Percentiles rank a stretch among this genome's conserved stretches.
Evolutionary conservation across 2,329 filamentous ascomycete genomes (phyloP).

Genomic region (Alternaria angustiovoidea): DNA sequence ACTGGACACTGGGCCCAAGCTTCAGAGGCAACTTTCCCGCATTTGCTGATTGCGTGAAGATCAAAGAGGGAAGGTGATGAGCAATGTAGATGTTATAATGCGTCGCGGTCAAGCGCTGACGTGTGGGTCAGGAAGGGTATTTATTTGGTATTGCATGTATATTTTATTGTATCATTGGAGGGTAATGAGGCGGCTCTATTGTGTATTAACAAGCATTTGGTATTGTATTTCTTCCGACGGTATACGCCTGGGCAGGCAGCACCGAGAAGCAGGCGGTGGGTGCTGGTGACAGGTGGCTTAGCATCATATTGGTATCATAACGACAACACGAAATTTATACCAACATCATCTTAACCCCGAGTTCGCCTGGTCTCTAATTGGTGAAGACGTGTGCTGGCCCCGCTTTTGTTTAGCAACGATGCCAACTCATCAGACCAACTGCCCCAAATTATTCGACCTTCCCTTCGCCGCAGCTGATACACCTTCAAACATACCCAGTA

Average conservation of each 20-base stretch:
- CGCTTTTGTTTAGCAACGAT: neutral
- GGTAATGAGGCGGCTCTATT: constrained; percentile 6
- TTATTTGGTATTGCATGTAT: constrained; percentile 14
- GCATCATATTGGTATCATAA: constrained; percentile 4
- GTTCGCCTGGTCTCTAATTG: neutral
- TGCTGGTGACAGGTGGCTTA: neutral
- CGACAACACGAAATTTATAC: constrained; percentile 9
- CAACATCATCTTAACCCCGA: neutral
- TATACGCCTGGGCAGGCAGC: neutral
- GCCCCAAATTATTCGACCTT: neutral
- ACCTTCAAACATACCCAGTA: neutral
- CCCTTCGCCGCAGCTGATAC: neutral
- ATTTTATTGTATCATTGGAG: neutral
- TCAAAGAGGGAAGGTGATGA: constrained; percentile 39
- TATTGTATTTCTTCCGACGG: constrained; percentile 5
- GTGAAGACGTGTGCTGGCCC: neutral
- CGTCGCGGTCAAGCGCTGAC: constrained; percentile 2
- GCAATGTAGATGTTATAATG: constrained; percentile 18
- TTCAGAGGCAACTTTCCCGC: constrained; percentile 73
- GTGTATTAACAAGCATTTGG: constrained; percentile 16
- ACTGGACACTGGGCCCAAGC: constrained; percentile 79
- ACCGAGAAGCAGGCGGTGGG: neutral
- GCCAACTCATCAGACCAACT: neutral
- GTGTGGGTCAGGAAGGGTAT: constrained; percentile 4
- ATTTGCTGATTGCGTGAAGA: constrained; percentile 51